Evolutionary conservation across 2,329 filamentous ascomycete species (phyloP), one percentile per base, ranked within the genome.

Genomic region (Penicillium sp.): DNA sequence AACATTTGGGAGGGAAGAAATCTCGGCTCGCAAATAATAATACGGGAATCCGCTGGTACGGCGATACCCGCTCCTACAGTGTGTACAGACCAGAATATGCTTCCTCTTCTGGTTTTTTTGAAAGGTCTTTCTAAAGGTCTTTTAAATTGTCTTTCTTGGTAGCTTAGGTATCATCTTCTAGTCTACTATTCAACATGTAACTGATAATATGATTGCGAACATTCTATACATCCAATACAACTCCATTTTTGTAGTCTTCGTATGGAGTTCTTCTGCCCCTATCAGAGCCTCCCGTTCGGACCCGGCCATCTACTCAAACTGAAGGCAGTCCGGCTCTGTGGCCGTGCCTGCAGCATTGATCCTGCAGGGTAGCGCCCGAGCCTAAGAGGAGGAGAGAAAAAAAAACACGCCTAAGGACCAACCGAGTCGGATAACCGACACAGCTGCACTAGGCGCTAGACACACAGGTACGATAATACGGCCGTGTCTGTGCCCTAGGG

Each of bases 381-480:
- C 35, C 47, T 24, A 22, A 51, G 28, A 51, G 28, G 47, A 19
- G 12, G 12, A 7, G 45, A 19, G 12, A 51, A 35, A 50, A n/a
- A 50, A 50, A 51, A 28, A 19, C 24, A 28, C 8, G n/a, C 47
- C 28, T 2, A 51, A 22, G 47, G 10, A 33, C 47, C 47, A 24
- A 26, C 44, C n/a, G n/a, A n/a, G n/a, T n/a, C n/a, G n/a, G n/a
- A n/a, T n/a, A n/a, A n/a, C n/a, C 10, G 28, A 49, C 45, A 30
- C 19, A 51, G 47, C 28, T 22, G 28, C 9, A 33, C 47, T 22
- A n/a, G 47, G 47, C 47, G 47, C 47, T 51, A 30, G 45, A 13
- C 28, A 51, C 47, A 33, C 47, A 35, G 47, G 47, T 51, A 19
- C n/a, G 30, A 51, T 33, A 51, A 51, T 33, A 51, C 47, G 28